These are phyloP conservation scores for Venturia pyrina DNA, from an alignment of 2,329 filamentous ascomycete species.

Conservation along the genomic window DNA sequence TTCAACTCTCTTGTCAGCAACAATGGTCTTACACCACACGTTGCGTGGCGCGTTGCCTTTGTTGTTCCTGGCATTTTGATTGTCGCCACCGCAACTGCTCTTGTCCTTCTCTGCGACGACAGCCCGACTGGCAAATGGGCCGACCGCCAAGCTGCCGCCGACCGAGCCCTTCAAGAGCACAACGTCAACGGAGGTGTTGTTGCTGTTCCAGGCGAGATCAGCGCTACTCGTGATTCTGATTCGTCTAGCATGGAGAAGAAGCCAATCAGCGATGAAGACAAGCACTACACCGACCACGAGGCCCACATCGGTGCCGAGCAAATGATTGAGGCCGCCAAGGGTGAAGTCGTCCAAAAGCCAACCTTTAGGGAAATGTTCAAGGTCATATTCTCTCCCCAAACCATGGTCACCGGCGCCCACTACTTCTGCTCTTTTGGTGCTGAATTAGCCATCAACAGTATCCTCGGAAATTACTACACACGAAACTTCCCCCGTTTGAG, in stretches of 20 bases:
- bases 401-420: conserved; percentile 40
- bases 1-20: conserved; percentile 60
- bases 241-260: conserved; percentile 4
- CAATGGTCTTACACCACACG: conserved; percentile 49
- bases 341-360: conserved; percentile 54
- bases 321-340: conserved; percentile 45
- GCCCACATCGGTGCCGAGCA: conserved; percentile 40
- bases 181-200: conserved; percentile 8
- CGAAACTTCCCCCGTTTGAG: conserved; percentile 45
- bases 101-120: conserved; percentile 68
- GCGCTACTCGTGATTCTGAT: conserved; percentile 2
- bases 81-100: conserved; percentile 50
- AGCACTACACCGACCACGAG: conserved; percentile 30
- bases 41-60: conserved; percentile 78
- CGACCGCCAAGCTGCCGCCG: conserved; percentile 44
- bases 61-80: conserved; percentile 75
- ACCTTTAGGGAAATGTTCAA: conserved; percentile 48
- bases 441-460: conserved; percentile 51
- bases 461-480: conserved; percentile 51
- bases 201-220: conserved; percentile 1
- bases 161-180: conserved; percentile 10
- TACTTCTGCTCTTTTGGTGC: conserved; percentile 54
- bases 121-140: conserved; percentile 76
- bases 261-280: neutral
- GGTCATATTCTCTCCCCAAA: conserved; percentile 53